These are phyloP conservation scores for Nepenthes alata DNA, from an alignment of 179 eudicot genomes.

Conservation along the genomic window DNA sequence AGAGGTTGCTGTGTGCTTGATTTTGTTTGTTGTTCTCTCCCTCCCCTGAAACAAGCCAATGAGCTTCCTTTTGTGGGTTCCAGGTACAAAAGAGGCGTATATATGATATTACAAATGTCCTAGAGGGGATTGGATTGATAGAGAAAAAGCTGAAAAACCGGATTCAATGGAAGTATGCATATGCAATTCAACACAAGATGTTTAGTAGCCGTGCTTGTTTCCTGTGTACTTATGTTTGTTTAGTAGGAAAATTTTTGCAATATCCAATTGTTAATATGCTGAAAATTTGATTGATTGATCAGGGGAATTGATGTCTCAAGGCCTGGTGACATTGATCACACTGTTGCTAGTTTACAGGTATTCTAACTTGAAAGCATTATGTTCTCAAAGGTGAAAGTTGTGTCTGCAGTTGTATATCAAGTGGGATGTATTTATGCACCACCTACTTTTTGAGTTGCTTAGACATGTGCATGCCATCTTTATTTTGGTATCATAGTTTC, in stretches of 20 bases:
- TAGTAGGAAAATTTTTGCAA: constrained; percentile 2
- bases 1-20: constrained; percentile 30
- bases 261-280: not conserved
- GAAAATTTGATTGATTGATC: constrained; percentile 10
- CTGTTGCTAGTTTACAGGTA: constrained; percentile 70
- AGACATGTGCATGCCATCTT: too few species aligned
- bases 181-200: not conserved
- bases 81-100: constrained; percentile 97
- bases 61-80: constrained; percentile 14
- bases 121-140: constrained; percentile 91
- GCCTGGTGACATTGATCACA: constrained; percentile 68
- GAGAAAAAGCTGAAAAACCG: constrained; percentile 93
- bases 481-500: too few species aligned
- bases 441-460: too few species aligned
- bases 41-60: not conserved
- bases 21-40: not conserved
- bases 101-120: constrained; percentile 87
- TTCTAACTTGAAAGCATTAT: not conserved
- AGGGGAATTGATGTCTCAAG: constrained; percentile 85
- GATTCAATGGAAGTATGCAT: constrained; percentile 92
- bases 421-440: too few species aligned
- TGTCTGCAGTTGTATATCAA: not conserved
- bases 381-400: not conserved
- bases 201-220: not conserved
- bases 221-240: constrained; percentile 13